Evolutionary conservation across 345 rosid species (phyloP), one percentile per base, ranked within the genome.

Genomic region (Microcos paniculata): DNA sequence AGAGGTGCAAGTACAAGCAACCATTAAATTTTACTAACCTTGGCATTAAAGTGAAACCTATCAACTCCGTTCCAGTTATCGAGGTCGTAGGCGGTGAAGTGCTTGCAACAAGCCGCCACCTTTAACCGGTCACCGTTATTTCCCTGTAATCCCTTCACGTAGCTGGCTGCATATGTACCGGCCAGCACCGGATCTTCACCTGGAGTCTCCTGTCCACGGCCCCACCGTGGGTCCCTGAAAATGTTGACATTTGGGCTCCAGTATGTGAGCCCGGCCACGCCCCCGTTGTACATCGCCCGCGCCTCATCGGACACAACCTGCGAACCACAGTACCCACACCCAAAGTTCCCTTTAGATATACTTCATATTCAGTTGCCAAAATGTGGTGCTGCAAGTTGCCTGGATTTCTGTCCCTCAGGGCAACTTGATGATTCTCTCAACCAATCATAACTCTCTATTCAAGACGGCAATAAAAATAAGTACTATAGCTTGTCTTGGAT

Each of bases 181-280:
- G 90, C 90, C 3, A 94, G 35, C 8, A 90, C 81, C 0, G 98
- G 98, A 42, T 92, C 98, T 81, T 94, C 97, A 30, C 97, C 98
- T 74, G 94, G 94, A 14, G 97, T 94, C 83, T 92, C 98, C 81
- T 92, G 98, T 9, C 94, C 94, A 8, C 95, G 90, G 53, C 97
- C 98, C 97, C 95, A 94, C 15, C 97, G 85, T 2, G 97, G 98
- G 83, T 94, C 97, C 71, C 97, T 70, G 18, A 92, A 85, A 38
- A 94, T 84, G 77, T 92, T 91, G 4, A 92, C 90, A 70, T 90
- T 90, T 33, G 97, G 97, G 78, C 94, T 91, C 98, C 94, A 90
- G 66, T 81, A 89, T 1, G 96, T 88, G 49, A 94, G 90, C 83
- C 94, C 93, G 8, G 90, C 92, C 80, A 71, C 31, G 23, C 93